Conservation (phyloP, 148 eudicot genomes). For the Chenopodium suecicum region DNA sequence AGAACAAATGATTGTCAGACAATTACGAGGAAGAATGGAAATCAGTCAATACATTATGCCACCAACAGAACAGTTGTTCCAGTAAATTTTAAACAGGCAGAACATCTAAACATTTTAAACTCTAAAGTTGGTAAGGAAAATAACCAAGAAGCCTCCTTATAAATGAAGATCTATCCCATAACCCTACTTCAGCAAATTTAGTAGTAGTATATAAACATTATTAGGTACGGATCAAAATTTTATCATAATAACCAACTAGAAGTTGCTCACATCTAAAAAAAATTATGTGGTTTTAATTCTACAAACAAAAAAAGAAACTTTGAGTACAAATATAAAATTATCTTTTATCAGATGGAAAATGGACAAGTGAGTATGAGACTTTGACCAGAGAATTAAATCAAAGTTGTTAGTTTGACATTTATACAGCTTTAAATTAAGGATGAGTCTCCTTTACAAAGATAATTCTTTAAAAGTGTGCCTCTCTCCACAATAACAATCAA, state of each 20-base stretch:
- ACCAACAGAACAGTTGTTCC: slow-evolving; percentile 9
- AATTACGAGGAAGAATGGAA: background rate
- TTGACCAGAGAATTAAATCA: background rate
- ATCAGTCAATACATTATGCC: background rate
- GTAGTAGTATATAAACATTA: background rate
- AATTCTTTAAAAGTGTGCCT: no score
- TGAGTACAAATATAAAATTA: background rate
- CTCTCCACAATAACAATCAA: no score
- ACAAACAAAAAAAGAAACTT: no score
- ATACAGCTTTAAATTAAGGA: no score
- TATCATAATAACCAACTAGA: background rate
- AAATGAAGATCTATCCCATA: background rate
- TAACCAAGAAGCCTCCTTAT: background rate
- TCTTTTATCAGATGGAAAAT: background rate
- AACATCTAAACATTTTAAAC: background rate
- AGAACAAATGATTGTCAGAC: slow-evolving; percentile 6
- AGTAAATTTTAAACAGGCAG: background rate
- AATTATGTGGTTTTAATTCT: background rate
- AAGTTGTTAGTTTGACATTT: no score
- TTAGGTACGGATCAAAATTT: background rate
- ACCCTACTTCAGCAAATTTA: background rate
- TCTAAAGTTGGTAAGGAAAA: background rate
- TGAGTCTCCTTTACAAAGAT: no score
- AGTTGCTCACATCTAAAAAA: background rate
- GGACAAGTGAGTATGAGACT: background rate